These are phyloP conservation scores for Extremus antarcticus DNA, from an alignment of 495 filamentous ascomycete species.

Conservation along the genomic window DNA sequence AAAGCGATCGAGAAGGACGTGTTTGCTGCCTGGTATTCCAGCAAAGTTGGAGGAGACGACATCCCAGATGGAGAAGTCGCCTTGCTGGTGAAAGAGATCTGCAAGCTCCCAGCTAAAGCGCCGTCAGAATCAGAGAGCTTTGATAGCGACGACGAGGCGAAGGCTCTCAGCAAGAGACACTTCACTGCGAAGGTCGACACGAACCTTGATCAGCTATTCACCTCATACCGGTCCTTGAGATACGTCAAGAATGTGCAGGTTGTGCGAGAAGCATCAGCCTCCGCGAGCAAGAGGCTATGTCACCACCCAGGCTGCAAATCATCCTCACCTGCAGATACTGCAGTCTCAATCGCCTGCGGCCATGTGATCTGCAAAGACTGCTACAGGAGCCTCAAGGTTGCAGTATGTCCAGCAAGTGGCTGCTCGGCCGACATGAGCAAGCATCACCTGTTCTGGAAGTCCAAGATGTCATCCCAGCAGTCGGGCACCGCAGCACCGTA, in stretches of 20 bases:
- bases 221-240: constrained; percentile 11
- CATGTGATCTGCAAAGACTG: constrained; percentile 40
- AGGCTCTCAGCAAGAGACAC: neutral
- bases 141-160: neutral
- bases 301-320: neutral
- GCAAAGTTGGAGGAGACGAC: neutral
- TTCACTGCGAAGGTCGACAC: neutral
- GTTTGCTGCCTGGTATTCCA: constrained; percentile 2
- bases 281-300: neutral
- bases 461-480: constrained; percentile 11
- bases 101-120: neutral
- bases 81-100: neutral
- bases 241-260: constrained; percentile 7
- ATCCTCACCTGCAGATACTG: neutral
- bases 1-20: neutral
- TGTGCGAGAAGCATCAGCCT: neutral
- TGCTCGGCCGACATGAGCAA: constrained; percentile 27
- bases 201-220: constrained; percentile 4
- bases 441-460: constrained; percentile 10
- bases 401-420: constrained; percentile 25
- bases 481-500: constrained; percentile 7
- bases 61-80: constrained; percentile 7
- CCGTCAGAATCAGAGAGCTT: neutral
- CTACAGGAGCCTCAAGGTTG: constrained; percentile 6
- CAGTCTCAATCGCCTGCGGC: constrained; percentile 40